phyloP scores from a whole-genome alignment of 1,284 basidiomycete species.

The Fomes fomentarius region DNA sequence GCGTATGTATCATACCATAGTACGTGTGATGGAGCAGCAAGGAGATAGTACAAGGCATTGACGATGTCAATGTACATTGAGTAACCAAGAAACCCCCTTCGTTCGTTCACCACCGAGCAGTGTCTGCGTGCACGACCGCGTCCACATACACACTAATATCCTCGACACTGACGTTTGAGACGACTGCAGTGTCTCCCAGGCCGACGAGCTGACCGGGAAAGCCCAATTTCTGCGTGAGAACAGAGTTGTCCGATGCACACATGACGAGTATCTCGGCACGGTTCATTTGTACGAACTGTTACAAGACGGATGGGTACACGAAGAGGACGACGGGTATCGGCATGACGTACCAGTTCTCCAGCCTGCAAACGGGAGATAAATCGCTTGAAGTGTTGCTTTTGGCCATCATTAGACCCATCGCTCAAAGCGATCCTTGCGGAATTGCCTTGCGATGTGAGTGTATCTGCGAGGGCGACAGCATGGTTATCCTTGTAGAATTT shows the following conservation, averaged over 20 bases:
- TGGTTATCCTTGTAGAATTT: slow-evolving; percentile 35
- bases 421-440: slow-evolving; percentile 24
- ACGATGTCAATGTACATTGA: no score
- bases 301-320: no score
- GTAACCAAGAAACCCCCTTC: no score
- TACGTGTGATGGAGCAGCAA: not conserved
- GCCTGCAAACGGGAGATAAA: slow-evolving; percentile 26
- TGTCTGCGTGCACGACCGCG: slow-evolving; percentile 28
- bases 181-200: slow-evolving; percentile 23
- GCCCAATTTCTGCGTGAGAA: slow-evolving; percentile 23
- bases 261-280: slow-evolving; percentile 29
- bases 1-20: not conserved
- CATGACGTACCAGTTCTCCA: slow-evolving; percentile 25
- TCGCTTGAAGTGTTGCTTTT: slow-evolving; percentile 28
- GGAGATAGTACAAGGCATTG: not conserved
- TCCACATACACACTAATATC: slow-evolving; percentile 30
- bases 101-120: slow-evolving; percentile 28
- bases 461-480: slow-evolving; percentile 23
- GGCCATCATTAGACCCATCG: slow-evolving; percentile 17
- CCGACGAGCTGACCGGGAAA: slow-evolving; percentile 28
- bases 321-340: not conserved
- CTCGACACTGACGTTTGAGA: slow-evolving; percentile 30
- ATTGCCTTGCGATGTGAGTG: slow-evolving; percentile 26
- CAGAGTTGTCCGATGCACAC: slow-evolving; percentile 27
- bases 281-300: slow-evolving; percentile 33